Evolutionary conservation across 1,284 basidiomycete species (phyloP).

Genomic region (Trichosporon inkin): DNA sequence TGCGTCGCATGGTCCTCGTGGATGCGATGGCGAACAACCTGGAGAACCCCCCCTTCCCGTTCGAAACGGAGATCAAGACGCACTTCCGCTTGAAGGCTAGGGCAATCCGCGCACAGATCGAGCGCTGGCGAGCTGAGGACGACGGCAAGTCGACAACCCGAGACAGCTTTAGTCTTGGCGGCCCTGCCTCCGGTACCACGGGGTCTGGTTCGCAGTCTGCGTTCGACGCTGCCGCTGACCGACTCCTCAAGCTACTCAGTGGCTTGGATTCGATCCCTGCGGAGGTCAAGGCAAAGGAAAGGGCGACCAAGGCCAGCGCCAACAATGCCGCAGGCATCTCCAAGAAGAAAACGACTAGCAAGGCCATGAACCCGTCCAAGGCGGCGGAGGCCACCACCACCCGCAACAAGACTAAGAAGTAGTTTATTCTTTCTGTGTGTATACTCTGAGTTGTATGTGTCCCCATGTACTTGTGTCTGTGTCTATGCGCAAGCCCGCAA

Average conservation of each 20-base stretch:
- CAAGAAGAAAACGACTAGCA: not conserved
- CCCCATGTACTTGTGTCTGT: no score
- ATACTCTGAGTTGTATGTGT: not conserved
- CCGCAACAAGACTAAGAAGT: not conserved
- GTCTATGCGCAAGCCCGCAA: not conserved
- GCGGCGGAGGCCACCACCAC: not conserved
- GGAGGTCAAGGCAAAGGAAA: not conserved
- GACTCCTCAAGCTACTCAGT: slow-evolving; percentile 26
- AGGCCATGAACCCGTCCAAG: not conserved
- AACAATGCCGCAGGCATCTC: no score
- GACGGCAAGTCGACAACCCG: slow-evolving; percentile 23
- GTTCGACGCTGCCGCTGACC: slow-evolving; percentile 28
- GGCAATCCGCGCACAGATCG: slow-evolving; percentile 66
- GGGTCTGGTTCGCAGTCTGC: not conserved
- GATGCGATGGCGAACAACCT: slow-evolving; percentile 72
- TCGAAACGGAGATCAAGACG: slow-evolving; percentile 74
- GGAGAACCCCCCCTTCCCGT: slow-evolving; percentile 61
- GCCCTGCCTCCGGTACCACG: no score
- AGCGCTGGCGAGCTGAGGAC: slow-evolving; percentile 49
- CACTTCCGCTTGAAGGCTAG: slow-evolving; percentile 82
- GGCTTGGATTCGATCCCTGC: slow-evolving; percentile 17
- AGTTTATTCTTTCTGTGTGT: not conserved
- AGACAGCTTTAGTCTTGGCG: not conserved
- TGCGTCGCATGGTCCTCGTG: slow-evolving; percentile 78
- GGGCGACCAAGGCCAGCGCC: not conserved